Conservation (phyloP, 208 protist genomes). For the Acanthamoeba triangularis region DNA sequence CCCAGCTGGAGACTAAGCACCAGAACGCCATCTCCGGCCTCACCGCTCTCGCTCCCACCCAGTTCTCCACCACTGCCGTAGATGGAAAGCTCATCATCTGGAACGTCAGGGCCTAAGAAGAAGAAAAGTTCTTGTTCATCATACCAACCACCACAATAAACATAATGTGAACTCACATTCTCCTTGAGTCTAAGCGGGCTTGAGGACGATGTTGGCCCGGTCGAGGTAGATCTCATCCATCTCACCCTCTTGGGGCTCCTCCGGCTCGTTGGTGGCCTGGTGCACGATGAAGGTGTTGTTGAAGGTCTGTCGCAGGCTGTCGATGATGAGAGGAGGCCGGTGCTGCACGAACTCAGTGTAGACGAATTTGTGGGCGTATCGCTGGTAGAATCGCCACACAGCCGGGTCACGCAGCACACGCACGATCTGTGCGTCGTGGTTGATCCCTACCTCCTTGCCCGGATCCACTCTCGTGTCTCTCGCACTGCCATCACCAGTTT, state of each 20-base stretch:
- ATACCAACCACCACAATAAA: not conserved
- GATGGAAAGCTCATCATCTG: slow-evolving; percentile 89
- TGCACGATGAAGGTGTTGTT: slow-evolving; percentile 70
- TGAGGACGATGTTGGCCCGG: slow-evolving; percentile 5
- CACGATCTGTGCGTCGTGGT: slow-evolving; percentile 74
- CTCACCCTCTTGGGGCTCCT: slow-evolving; percentile 31
- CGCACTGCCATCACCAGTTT: not conserved
- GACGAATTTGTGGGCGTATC: slow-evolving; percentile 76
- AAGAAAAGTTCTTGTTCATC: not conserved
- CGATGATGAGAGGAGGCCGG: slow-evolving; percentile 39
- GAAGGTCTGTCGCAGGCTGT: slow-evolving; percentile 16
- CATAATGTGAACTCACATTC: not conserved
- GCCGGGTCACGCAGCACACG: slow-evolving; percentile 49
- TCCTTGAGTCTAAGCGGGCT: not conserved
- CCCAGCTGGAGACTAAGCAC: slow-evolving; percentile 83
- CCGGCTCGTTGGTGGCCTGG: slow-evolving; percentile 11
- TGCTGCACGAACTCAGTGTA: slow-evolving; percentile 78
- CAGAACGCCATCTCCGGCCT: slow-evolving; percentile 88
- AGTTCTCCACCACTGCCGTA: slow-evolving; percentile 86
- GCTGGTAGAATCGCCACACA: slow-evolving; percentile 67
- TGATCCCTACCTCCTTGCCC: slow-evolving; percentile 57
- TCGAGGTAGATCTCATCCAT: slow-evolving; percentile 61
- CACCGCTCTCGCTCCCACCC: slow-evolving; percentile 58
- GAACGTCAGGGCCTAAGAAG: slow-evolving; percentile 34
- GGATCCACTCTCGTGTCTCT: slow-evolving; percentile 52